phyloP scores from a whole-genome alignment of 1,139 yeast genomes.

The Geotrichum restrictum region DNA sequence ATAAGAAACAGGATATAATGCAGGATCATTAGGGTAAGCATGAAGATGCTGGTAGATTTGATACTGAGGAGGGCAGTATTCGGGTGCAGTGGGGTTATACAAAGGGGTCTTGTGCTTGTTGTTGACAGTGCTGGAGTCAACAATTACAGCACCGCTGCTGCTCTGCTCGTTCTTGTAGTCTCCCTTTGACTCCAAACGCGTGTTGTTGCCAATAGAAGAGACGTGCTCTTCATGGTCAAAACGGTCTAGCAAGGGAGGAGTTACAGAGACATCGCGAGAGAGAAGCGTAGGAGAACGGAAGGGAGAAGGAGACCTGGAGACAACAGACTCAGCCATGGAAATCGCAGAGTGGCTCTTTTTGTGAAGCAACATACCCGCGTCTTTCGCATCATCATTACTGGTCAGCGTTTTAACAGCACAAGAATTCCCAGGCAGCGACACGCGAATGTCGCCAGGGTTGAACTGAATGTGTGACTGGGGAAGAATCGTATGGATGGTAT shows the following conservation, averaged over 20 bases:
- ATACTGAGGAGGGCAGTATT: conserved; percentile 8
- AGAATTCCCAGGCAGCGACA: conserved; percentile 8
- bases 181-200: not conserved
- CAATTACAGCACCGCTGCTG: conserved; percentile 12
- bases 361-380: conserved; percentile 2
- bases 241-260: conserved; percentile 16
- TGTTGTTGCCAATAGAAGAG: not conserved
- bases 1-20: conserved; percentile 14
- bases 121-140: conserved; percentile 18
- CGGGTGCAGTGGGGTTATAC: conserved; percentile 3
- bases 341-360: conserved; percentile 8
- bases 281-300: conserved; percentile 15
- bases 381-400: not conserved
- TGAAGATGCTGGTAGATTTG: conserved; percentile 6
- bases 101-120: conserved; percentile 11
- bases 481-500: conserved; percentile 1
- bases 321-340: conserved; percentile 14
- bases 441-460: conserved; percentile 10
- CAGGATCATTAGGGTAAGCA: conserved; percentile 13
- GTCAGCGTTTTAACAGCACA: not conserved
- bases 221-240: not conserved
- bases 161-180: no score
- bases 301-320: conserved; percentile 18
- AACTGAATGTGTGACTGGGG: conserved; percentile 5
- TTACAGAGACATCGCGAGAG: conserved; percentile 16